Base-by-base conservation (phyloP, 106 monocot species). In the Platanthera guangdongensis region DNA sequence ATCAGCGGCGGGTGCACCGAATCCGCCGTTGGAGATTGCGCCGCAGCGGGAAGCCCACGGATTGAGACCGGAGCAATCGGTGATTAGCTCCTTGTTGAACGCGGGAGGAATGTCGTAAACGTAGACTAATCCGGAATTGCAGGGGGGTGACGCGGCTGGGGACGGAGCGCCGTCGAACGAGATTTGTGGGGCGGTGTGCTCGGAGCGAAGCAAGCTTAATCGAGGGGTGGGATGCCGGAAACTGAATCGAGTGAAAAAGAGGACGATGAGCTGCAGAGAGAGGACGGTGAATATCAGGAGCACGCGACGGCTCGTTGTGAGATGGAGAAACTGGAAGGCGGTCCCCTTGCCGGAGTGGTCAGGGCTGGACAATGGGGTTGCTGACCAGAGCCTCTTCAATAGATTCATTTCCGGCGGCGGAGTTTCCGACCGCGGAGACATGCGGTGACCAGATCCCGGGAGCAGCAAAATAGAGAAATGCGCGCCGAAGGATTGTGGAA, bases 31-130 rank as follows among this genome's bases (percentile, higher is more conserved):
- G 80, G 92, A 82, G 19, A 95, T 79, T 13, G 85, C 83, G 51
- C 52, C 78, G 76, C 92, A 86, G 62, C 89, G 92, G 50, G 88
- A 80, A 45, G 46, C 68, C 85, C 85, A 86, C 32, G 85, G 87
- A 53, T 83, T 80, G 21, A 87, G 82, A 28, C 78, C 68, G 55
- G 74, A 74, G 78, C 87, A 87, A 69, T 28, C 57, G 71, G 47
- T 52, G 79, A 89, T 55, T 50, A 95, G 77, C 32, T 87, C 90
- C 5, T 52, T 54, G 82, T 95, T 92, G 86, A 95, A 92, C 74
- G 52, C 13, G 0, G 92, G 72, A 3, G 95, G 95, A 46, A 95
- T 80, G 75, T 92, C 88, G 92, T 95, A 95, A 48, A 92, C 88
- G 76, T 85, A 95, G 16, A 93, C 68, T 10, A 69, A 63, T 9